These are phyloP conservation scores for Boletus edulis DNA, from an alignment of 768 basidiomycete species.

Conservation along the genomic window DNA sequence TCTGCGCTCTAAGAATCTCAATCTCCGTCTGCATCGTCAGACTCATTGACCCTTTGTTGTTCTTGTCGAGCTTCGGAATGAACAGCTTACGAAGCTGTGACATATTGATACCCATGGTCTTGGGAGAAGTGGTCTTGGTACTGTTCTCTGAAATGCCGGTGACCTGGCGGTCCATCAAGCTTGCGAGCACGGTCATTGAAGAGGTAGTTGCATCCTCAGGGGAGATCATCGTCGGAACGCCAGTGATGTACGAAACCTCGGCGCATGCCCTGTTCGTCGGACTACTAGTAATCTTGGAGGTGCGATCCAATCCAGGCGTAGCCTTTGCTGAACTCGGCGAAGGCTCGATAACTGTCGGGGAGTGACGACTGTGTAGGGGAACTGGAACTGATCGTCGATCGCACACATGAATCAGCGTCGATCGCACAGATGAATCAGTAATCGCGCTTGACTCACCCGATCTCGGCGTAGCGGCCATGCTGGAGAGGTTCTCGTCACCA, in stretches of 20 bases:
- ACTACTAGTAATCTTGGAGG: not conserved
- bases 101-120: not conserved
- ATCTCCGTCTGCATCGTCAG: conserved; percentile 4
- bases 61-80: conserved; percentile 3
- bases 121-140: not conserved
- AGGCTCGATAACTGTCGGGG: not conserved
- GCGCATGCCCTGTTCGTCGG: not conserved
- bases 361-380: not conserved
- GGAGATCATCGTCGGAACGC: not conserved
- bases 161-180: not conserved
- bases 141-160: not conserved
- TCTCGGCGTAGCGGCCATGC: too few species aligned
- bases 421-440: not conserved
- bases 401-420: not conserved
- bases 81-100: conserved; percentile 1
- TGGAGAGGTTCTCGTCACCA: not conserved
- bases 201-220: not conserved
- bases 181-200: not conserved
- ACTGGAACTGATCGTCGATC: not conserved
- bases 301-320: not conserved
- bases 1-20: conserved; percentile 3
- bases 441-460: too few species aligned
- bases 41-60: not conserved
- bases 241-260: not conserved
- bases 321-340: not conserved